phyloP scores from a whole-genome alignment of 176 grass and related monocot genomes.

The sorghum (Sorghum bicolor) region DNA sequence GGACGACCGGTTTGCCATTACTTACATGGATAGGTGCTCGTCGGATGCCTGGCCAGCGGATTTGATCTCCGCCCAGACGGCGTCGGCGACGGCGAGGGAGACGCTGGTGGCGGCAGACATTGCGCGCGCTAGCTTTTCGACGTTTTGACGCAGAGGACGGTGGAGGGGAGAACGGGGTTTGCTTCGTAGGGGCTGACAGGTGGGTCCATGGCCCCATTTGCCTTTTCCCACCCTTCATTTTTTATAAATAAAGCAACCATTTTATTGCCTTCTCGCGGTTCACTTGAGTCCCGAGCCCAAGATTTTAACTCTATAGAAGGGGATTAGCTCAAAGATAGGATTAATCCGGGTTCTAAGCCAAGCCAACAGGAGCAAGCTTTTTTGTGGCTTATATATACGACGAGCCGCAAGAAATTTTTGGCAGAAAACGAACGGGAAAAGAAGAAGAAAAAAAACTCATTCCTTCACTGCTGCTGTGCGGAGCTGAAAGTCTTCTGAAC shows the following conservation, averaged over 20 bases:
- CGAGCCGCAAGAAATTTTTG: neutral
- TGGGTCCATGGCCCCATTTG: neutral
- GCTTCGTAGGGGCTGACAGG: neutral
- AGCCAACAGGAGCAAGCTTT: no score
- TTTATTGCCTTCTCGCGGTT: no score
- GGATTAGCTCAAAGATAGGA: no score
- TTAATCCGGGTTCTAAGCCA: no score
- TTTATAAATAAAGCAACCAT: no score
- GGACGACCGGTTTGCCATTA: neutral
- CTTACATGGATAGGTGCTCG: constrained; percentile 81
- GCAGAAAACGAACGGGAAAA: neutral
- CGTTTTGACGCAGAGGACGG: constrained; percentile 1
- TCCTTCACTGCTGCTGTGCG: neutral
- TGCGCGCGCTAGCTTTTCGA: constrained; percentile 44
- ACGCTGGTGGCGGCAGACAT: constrained; percentile 31
- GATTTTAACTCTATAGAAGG: no score
- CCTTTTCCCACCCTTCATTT: neutral
- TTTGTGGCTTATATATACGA: neutral
- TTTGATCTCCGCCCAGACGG: constrained; percentile 74
- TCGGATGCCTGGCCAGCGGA: constrained; percentile 49
- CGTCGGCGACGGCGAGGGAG: constrained; percentile 46
- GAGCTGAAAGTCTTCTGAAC: neutral
- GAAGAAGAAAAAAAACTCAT: neutral
- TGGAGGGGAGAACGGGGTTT: neutral
- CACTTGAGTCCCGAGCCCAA: no score